Conservation (phyloP, 192 early-diverging fungal genomes). For the Backusella tuberculispora region DNA sequence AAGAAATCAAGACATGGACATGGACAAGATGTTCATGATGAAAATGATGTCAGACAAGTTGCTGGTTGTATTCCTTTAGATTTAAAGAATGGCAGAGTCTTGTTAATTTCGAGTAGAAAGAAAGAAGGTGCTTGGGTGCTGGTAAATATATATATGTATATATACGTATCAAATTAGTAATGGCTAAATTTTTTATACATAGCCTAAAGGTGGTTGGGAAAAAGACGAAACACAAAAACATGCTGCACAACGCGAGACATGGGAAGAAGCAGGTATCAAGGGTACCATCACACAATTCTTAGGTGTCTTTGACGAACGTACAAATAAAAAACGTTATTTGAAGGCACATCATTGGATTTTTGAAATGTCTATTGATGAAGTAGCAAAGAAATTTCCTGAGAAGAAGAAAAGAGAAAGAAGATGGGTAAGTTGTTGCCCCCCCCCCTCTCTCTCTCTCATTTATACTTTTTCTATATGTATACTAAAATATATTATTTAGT, state of each 20-base stretch:
- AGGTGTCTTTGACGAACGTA: slow-evolving; percentile 52
- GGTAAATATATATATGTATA: slow-evolving; percentile 29
- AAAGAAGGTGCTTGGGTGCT: slow-evolving; percentile 56
- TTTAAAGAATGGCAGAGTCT: slow-evolving; percentile 41
- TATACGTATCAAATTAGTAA: neutral
- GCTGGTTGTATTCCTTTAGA: slow-evolving; percentile 63
- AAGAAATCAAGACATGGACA: slow-evolving; percentile 33
- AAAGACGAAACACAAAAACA: slow-evolving; percentile 59
- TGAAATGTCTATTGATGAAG: slow-evolving; percentile 60
- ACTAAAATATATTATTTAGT: too few species aligned
- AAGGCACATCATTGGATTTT: slow-evolving; percentile 52
- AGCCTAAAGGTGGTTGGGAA: slow-evolving; percentile 71
- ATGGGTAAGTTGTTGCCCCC: slow-evolving; percentile 30
- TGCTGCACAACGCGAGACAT: slow-evolving; percentile 62
- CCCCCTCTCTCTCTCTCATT: neutral
- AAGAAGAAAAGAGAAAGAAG: slow-evolving; percentile 43
- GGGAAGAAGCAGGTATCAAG: slow-evolving; percentile 64
- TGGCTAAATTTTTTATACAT: neutral
- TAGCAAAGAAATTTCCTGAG: slow-evolving; percentile 60
- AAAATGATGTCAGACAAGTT: slow-evolving; percentile 33
- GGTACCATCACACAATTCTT: slow-evolving; percentile 50
- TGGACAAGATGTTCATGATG: slow-evolving; percentile 29
- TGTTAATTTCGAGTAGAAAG: slow-evolving; percentile 55
- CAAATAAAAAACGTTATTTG: slow-evolving; percentile 43
- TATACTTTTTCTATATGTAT: slow-evolving; percentile 1